Base-by-base conservation (phyloP, 2,329 filamentous ascomycete genomes). In the Neofusicoccum sp. region DNA sequence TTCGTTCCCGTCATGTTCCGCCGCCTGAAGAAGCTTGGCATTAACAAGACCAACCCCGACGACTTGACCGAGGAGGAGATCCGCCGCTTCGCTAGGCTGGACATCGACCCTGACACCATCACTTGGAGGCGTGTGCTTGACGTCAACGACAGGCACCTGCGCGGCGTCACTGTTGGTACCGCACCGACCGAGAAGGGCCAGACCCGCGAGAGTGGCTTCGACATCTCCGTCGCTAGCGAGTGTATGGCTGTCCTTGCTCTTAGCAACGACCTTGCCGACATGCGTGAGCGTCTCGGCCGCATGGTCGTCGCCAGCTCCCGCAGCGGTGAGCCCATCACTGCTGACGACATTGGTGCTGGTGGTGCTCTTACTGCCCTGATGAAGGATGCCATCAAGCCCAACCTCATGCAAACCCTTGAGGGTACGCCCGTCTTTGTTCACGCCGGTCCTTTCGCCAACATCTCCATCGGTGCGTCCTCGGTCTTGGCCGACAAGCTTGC, bases 341-440 rank as follows among this genome's bases (percentile, higher is more conserved):
- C 92, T 71, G 95, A 99, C 72, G 95, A 99, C 71, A 86, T 99
- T 69, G 95, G 95, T 67, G 91, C 88, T 20, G 93, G 93, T 59
- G 95, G 95, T 69, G 95, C 95, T 54, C 81, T 99, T 65, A 92
- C 95, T 44, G 93, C 93, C 31, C 82, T 99, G 69, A 97, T 99
- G 90, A 95, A 89, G 79, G 95, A 99, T 76, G 93, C 95, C 61
- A 96, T 98, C 79, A 99, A 99, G 83, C 95, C 95, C 62, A 99
- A 97, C 79, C 81, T 99, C 65, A 98, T 99, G 95, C 95, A 99
- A 78, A 96, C 91, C 31, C 82, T 99, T 58, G 95, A 99, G 75
- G 95, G 95, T 30, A 99, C 95, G 6, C 95, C 95, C 0, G 95
- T 98, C 2, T 96, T 99, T 71, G 95, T 99, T 12, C 95, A 99